Evolutionary conservation across 768 basidiomycete genomes (phyloP), one percentile per base, ranked within the genome.

Genomic region (Fomitopsis serialis): DNA sequence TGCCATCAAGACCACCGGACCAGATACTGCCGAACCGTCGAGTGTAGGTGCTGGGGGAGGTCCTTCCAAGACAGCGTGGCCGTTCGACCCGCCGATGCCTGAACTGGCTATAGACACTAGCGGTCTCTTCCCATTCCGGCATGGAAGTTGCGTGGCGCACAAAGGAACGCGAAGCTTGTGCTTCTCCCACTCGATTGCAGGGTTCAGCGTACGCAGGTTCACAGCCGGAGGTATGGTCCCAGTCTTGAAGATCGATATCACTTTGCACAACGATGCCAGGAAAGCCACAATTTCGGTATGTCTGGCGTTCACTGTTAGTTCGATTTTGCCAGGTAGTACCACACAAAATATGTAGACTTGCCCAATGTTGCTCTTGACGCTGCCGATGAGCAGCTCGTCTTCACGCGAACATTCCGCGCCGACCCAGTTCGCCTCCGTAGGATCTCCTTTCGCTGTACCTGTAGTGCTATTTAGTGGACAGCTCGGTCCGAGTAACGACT

Each of bases 371-470:
- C 74, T 74, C 54, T 77, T 78, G 3, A 77, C 69, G 51, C 74
- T 76, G 2, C 76, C 76, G 8, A 76, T 63, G 7, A 72, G 23
- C 6, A 75, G 55, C 4, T 71, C 69, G 8, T 68, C 66, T 12
- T 61, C 58, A 13, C 69, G 59, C 45, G 58, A 56, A 54, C 74
- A 74, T 15, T 62, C 45, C 34, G 63, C 63, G 0, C 78, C 78
- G 21, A 76, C 74, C 64, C 74, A 75, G 52, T 78, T 79, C 9
- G 74, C 74, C 58, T 80, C 79, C 1, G 70, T 74, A 1, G 79
- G 78, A 55, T 80, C 79, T 0, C 78, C 79, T 34, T 65, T 68
- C 37, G 73, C 70, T 2, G 79, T 79, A 2, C 69, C 69, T 65
- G 32, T 12, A n/a, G 11, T 4, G 19, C 17, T 6, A 37, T 7